Evolutionary conservation across 164 flowering plant genomes (phyloP).

Genomic region (Berberis vulgaris): DNA sequence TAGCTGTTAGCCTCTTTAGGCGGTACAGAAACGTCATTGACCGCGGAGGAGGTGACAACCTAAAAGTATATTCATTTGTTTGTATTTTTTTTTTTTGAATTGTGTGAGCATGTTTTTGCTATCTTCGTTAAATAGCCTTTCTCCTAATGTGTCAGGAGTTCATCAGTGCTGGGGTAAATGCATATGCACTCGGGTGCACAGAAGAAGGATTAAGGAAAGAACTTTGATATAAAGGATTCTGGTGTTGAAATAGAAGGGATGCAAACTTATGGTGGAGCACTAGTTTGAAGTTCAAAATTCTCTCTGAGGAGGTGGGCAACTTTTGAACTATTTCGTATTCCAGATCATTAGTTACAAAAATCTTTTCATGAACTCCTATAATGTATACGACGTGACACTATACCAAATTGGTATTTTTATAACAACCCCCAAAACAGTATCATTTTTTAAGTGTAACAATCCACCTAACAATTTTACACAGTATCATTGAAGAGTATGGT

Average conservation of each 20-base stretch:
- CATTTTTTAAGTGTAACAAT: too few relatives aligned
- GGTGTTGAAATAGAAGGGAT: conserved; percentile 68
- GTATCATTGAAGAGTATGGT: too few relatives aligned
- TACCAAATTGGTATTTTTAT: too few relatives aligned
- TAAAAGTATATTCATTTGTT: conserved; percentile 50
- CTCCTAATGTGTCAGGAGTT: conserved; percentile 50
- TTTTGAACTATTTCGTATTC: not conserved
- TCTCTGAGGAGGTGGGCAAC: conserved; percentile 52
- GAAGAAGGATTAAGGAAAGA: conserved; percentile 85
- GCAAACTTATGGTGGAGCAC: conserved; percentile 65
- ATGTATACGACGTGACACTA: too few relatives aligned
- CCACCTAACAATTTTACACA: too few relatives aligned
- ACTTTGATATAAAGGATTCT: conserved; percentile 67
- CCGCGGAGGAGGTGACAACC: conserved; percentile 88
- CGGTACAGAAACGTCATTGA: conserved; percentile 69
- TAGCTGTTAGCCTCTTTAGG: conserved; percentile 79
- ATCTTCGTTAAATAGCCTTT: not conserved
- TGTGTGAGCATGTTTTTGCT: not conserved
- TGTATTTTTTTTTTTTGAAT: not conserved
- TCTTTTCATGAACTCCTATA: too few relatives aligned
- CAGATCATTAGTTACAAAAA: too few relatives aligned
- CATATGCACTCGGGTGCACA: conserved; percentile 91
- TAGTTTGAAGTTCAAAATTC: conserved; percentile 62
- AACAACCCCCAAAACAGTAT: too few relatives aligned
- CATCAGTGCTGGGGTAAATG: conserved; percentile 90